phyloP scores from a whole-genome alignment of 2,329 filamentous ascomycete genomes.

The Aspergillus quadrilineatus region DNA sequence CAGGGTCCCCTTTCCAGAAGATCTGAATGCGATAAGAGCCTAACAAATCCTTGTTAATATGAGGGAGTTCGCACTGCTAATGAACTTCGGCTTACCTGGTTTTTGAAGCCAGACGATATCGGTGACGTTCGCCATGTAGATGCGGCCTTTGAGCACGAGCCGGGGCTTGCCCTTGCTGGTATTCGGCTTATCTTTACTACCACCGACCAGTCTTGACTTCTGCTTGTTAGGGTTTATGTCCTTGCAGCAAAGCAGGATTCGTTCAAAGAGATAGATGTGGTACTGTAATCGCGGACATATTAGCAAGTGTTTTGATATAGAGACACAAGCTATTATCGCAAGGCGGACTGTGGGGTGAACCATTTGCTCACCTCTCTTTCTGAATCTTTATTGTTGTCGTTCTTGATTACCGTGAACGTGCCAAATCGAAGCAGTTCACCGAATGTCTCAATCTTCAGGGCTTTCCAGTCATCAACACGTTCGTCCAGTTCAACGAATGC shows the following conservation, averaged over 20 bases:
- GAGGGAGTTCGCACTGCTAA: background rate
- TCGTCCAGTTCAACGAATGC: slow-evolving; percentile 77
- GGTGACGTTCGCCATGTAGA: slow-evolving; percentile 99
- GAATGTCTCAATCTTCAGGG: slow-evolving; percentile 85
- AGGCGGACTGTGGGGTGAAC: slow-evolving; percentile 4
- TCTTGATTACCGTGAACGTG: slow-evolving; percentile 85
- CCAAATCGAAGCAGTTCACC: slow-evolving; percentile 85
- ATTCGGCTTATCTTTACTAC: slow-evolving; percentile 69
- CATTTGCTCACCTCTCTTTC: slow-evolving; percentile 74
- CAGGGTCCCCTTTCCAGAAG: slow-evolving; percentile 96
- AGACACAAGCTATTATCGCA: slow-evolving; percentile 4
- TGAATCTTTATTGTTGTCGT: slow-evolving; percentile 71
- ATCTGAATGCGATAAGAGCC: slow-evolving; percentile 95
- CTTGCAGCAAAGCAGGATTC: slow-evolving; percentile 94
- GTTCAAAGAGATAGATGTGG: slow-evolving; percentile 95
- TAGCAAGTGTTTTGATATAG: slow-evolving; percentile 14
- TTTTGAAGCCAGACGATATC: slow-evolving; percentile 86
- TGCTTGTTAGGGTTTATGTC: slow-evolving; percentile 83
- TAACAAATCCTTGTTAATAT: slow-evolving; percentile 35
- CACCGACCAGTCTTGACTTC: slow-evolving; percentile 61
- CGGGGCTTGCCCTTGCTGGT: slow-evolving; percentile 71
- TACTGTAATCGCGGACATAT: slow-evolving; percentile 59
- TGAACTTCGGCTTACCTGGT: slow-evolving; percentile 64
- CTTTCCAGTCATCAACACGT: slow-evolving; percentile 96
- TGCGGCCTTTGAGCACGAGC: slow-evolving; percentile 90